These are phyloP conservation scores for Phallus indusiatus DNA, from an alignment of 768 basidiomycete genomes.

Conservation along the genomic window DNA sequence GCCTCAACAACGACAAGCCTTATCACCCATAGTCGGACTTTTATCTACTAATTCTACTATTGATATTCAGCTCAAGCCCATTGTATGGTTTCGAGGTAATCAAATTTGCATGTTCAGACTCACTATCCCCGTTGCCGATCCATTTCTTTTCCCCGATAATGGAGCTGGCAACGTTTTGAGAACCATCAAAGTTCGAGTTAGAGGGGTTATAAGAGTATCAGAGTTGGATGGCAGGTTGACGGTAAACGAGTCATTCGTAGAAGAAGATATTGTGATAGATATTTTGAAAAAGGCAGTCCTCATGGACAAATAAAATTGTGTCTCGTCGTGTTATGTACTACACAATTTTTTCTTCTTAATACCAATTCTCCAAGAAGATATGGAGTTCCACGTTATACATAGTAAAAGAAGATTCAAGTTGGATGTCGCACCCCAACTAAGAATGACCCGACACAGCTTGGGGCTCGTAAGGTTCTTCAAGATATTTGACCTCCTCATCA, in stretches of 20 bases:
- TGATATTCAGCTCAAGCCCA: background rate
- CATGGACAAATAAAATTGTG: too few species aligned
- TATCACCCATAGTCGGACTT: too few species aligned
- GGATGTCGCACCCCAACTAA: too few species aligned
- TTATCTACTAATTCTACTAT: background rate
- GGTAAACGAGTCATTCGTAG: background rate
- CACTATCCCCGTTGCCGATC: background rate
- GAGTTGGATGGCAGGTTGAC: background rate
- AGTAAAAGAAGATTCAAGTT: too few species aligned
- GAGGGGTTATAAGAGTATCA: background rate
- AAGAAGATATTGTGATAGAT: background rate
- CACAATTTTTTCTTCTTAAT: too few species aligned
- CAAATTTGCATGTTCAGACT: background rate
- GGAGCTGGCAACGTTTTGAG: background rate
- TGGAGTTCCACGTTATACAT: too few species aligned
- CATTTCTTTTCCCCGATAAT: background rate
- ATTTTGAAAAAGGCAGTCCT: background rate
- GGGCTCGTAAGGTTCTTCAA: conserved; percentile 45
- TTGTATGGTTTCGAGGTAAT: background rate
- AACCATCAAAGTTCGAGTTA: background rate
- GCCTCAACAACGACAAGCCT: too few species aligned
- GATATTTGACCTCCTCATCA: conserved; percentile 45
- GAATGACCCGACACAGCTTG: background rate
- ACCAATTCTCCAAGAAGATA: too few species aligned
- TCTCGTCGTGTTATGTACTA: too few species aligned